A percentile compares a stretch with the other conserved stretches of the same genome.
Evolutionary conservation across 2,329 filamentous ascomycete genomes (phyloP).

Genomic region (Fusarium nematophilum): DNA sequence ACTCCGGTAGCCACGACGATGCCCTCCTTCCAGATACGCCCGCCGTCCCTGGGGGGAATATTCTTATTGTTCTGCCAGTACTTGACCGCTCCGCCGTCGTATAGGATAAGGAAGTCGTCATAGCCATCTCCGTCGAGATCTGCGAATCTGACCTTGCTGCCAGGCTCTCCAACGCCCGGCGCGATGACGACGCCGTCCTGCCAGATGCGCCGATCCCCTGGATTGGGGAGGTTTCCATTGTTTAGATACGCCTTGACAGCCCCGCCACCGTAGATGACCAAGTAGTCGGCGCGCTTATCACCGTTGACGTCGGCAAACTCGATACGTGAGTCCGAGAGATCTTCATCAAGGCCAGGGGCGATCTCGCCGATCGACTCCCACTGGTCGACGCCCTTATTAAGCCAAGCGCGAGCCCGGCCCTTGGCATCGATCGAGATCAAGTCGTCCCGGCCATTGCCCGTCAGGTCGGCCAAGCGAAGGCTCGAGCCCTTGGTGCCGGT

Average conservation of each 20-base stretch:
- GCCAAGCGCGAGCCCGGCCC: conserved; percentile 3
- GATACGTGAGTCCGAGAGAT: conserved; percentile 1
- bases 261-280: neutral
- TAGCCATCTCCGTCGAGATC: conserved; percentile 8
- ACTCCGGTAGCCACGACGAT: conserved; percentile 6
- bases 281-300: neutral
- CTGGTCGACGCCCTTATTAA: conserved; percentile 6
- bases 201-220: neutral
- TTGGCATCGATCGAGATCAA: conserved; percentile 7
- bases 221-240: neutral
- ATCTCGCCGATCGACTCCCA: conserved; percentile 9
- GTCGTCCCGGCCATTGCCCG: neutral
- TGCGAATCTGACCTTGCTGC: neutral
- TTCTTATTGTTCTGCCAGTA: conserved; percentile 21
- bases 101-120: conserved; percentile 17
- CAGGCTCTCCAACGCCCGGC: neutral
- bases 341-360: conserved; percentile 12
- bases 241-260: conserved; percentile 13
- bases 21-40: conserved; percentile 28
- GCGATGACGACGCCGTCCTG: neutral
- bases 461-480: neutral
- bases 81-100: conserved; percentile 20
- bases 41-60: conserved; percentile 5
- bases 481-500: neutral
- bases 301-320: conserved; percentile 9